Conservation (phyloP, 352 stramenopile species). For the Globisporangium nodosum region DNA sequence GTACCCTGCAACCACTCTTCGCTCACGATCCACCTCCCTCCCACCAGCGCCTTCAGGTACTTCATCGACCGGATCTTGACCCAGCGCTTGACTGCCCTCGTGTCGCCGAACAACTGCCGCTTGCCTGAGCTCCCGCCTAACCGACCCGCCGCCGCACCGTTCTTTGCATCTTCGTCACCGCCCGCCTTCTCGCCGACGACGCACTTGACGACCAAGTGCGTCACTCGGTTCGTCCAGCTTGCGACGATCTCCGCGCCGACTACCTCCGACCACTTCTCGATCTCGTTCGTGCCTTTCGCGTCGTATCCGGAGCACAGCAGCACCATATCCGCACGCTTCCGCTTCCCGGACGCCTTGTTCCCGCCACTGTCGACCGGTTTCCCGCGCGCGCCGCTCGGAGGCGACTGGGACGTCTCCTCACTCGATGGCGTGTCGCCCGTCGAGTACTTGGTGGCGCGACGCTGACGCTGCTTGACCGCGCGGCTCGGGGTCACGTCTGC, state of each 20-base stretch:
- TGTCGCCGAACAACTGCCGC: constrained; percentile 39
- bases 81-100: constrained; percentile 34
- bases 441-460: constrained; percentile 9
- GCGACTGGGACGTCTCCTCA: neutral
- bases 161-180: constrained; percentile 9
- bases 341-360: constrained; percentile 8
- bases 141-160: neutral
- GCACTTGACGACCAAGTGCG: constrained; percentile 82
- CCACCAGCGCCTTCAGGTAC: constrained; percentile 78
- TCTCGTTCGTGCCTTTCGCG: constrained; percentile 30
- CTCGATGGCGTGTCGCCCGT: constrained; percentile 2
- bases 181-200: constrained; percentile 28
- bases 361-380: neutral
- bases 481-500: constrained; percentile 36
- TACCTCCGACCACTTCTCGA: constrained; percentile 33
- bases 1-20: constrained; percentile 73
- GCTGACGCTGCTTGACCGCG: constrained; percentile 20
- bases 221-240: constrained; percentile 57
- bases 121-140: constrained; percentile 21
- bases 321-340: constrained; percentile 33
- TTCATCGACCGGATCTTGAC: constrained; percentile 85
- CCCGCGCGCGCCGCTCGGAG: neutral
- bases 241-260: constrained; percentile 42
- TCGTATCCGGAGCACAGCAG: constrained; percentile 60
- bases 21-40: constrained; percentile 80